Evolutionary conservation across 805 yeast species (phyloP), one percentile per base, ranked within the genome.

Genomic region (Starmerella tilneyi): DNA sequence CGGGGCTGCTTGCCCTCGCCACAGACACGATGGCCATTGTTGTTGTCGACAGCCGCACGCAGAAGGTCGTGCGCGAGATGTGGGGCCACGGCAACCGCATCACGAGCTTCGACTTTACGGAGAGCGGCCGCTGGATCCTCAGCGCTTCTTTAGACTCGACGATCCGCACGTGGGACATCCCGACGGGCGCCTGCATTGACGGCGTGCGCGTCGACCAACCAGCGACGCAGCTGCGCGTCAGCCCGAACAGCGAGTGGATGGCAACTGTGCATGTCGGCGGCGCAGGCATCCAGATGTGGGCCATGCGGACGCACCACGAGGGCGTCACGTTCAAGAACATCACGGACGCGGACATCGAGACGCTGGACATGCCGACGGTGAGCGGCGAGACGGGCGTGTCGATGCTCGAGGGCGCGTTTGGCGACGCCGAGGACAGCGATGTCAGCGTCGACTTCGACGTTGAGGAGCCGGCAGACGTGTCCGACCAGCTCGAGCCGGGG

Each of bases 171-270:
- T 92, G 97, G 97, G 97, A 92, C 62, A 73, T 92, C 48, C 97
- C 97, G 33, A 82, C 96, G 1, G 97, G 98, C 40, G 84, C 88
- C 1, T 89, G 97, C 63, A 85, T 92, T 46, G 98, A 92, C 66
- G 96, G 96, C 51, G 78, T 89, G 15, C 66, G 69, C 43, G 72
- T 92, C 21, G 77, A 81, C 1, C 76, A 72, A 54, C 88, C 86
- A n/a, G 94, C 81, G 3, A 85, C 96, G 0, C 69, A 74, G 44
- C 69, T 94, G 26, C 76, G 79, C 57, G 74, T 92, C 52, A 83
- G 96, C 13, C 94, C 94, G 2, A 71, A 78, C 45, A 95, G 95
- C 35, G 96, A 92, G 55, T 76, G 79, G 62, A 70, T 92, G 45
- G 97, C 96, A 1, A 88, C 97, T 0, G 72, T 94, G 0, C 97